Conservation (phyloP, 176 grass and related monocot genomes). For the Canna indica region DNA sequence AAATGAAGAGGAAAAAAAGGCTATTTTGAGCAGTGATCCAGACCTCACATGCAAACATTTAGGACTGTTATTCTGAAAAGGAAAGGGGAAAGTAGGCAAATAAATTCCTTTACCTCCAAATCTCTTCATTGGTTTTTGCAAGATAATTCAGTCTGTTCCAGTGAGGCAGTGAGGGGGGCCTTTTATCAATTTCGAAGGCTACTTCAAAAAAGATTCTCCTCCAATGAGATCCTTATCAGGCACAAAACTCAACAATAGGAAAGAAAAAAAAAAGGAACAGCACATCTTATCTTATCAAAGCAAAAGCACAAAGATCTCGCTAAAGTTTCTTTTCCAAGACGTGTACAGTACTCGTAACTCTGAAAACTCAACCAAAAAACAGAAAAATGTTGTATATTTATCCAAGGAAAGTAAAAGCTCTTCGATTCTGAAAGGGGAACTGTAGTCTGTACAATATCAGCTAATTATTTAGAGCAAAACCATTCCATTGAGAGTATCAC, state of each 20-base stretch:
- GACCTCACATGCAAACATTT: too few species aligned
- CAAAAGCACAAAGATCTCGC: neutral
- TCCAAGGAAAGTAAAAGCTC: neutral
- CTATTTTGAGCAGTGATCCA: too few species aligned
- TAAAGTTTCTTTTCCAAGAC: slow-evolving; percentile 4
- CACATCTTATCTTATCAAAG: neutral
- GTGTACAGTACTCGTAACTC: neutral
- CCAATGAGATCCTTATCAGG: neutral
- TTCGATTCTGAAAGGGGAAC: too few species aligned
- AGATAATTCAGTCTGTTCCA: neutral
- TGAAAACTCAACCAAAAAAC: neutral
- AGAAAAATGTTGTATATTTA: neutral
- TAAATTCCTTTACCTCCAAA: neutral
- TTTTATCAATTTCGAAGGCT: neutral
- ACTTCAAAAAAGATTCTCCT: neutral
- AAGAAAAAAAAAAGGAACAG: neutral
- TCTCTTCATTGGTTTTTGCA: neutral
- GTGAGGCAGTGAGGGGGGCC: neutral
- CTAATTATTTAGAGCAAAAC: neutral
- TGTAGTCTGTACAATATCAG: neutral
- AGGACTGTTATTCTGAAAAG: neutral
- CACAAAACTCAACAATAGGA: neutral
- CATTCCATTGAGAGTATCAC: neutral
- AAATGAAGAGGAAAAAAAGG: too few species aligned
- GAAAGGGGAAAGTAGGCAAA: neutral